phyloP scores from a whole-genome alignment of 225 moss, liverwort and hornwort species.

The Ulota crispa region DNA sequence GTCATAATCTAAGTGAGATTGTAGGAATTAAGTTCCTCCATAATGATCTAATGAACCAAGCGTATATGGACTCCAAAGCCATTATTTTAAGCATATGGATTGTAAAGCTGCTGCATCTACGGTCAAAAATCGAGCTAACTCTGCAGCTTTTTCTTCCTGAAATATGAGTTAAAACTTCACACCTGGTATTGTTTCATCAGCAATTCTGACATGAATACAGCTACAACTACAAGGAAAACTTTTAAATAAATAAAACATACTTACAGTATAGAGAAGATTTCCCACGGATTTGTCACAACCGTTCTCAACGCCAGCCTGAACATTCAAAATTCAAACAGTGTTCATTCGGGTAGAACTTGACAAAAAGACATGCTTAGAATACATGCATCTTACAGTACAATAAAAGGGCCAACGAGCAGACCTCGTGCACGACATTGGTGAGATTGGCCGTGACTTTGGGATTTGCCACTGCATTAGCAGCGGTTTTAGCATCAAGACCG shows the following conservation, averaged over 20 bases:
- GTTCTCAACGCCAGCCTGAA: slow-evolving; percentile 71
- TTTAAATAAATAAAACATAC: background rate
- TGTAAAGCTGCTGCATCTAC: background rate
- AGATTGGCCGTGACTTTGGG: slow-evolving; percentile 90
- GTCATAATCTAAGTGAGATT: background rate
- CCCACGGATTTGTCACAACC: slow-evolving; percentile 91
- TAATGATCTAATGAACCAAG: background rate
- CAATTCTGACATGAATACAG: background rate
- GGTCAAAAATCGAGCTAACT: too few species aligned
- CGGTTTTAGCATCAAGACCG: slow-evolving; percentile 95
- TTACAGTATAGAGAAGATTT: slow-evolving; percentile 78
- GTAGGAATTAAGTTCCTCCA: background rate
- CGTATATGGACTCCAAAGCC: background rate
- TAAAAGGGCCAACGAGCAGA: background rate
- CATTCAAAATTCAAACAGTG: slow-evolving; percentile 5
- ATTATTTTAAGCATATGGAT: background rate
- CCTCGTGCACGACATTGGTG: slow-evolving; percentile 69
- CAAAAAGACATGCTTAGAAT: background rate
- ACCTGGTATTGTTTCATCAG: background rate
- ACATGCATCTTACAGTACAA: background rate
- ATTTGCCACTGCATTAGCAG: slow-evolving; percentile 84
- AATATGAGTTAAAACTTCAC: too few species aligned
- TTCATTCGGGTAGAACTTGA: background rate
- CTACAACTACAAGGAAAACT: background rate
- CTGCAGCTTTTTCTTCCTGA: too few species aligned